A percentile compares a stretch with the other conserved stretches of the same genome.
These are phyloP conservation scores for Boeremia exigua DNA, from an alignment of 2,329 filamentous ascomycete genomes.

Conservation along the genomic window DNA sequence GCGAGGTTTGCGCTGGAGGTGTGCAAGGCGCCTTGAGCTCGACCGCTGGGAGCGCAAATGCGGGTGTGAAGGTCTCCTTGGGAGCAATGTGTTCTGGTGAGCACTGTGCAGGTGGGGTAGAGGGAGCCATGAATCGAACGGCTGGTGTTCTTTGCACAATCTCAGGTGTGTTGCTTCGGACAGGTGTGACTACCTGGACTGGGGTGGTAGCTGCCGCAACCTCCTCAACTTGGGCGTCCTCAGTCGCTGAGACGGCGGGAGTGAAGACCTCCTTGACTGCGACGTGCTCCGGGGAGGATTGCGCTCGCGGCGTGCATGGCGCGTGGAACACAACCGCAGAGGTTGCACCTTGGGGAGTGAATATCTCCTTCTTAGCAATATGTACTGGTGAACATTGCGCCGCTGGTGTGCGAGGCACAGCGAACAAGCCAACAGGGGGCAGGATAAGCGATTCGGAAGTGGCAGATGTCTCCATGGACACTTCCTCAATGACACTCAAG, in stretches of 20 bases:
- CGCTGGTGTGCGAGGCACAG: slow-evolving; percentile 11
- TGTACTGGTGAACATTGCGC: slow-evolving; percentile 14
- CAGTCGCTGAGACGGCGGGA: not conserved
- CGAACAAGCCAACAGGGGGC: slow-evolving; percentile 6
- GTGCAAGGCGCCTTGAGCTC: slow-evolving; percentile 13
- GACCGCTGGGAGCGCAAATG: not conserved
- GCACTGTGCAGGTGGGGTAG: slow-evolving; percentile 9
- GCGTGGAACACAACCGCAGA: slow-evolving; percentile 3
- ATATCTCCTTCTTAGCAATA: slow-evolving; percentile 11
- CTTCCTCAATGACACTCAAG: slow-evolving; percentile 12
- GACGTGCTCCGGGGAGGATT: slow-evolving; percentile 13
- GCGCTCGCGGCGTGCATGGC: slow-evolving; percentile 8
- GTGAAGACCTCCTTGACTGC: slow-evolving; percentile 12
- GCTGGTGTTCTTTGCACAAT: slow-evolving; percentile 10
- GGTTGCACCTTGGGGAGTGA: slow-evolving; percentile 1
- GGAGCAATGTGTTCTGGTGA: slow-evolving; percentile 14
- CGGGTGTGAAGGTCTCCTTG: slow-evolving; percentile 12
- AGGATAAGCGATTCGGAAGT: not conserved
- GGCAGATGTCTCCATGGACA: slow-evolving; percentile 6
- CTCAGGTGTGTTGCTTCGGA: slow-evolving; percentile 10
- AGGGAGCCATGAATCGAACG: slow-evolving; percentile 9
- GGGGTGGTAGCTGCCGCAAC: not conserved
- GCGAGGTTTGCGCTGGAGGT: slow-evolving; percentile 12
- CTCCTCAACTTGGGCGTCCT: not conserved
- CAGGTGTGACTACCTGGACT: slow-evolving; percentile 1